Evolutionary conservation across 495 filamentous ascomycete species (phyloP).

Genomic region (Hyaloscypha finlandica): DNA sequence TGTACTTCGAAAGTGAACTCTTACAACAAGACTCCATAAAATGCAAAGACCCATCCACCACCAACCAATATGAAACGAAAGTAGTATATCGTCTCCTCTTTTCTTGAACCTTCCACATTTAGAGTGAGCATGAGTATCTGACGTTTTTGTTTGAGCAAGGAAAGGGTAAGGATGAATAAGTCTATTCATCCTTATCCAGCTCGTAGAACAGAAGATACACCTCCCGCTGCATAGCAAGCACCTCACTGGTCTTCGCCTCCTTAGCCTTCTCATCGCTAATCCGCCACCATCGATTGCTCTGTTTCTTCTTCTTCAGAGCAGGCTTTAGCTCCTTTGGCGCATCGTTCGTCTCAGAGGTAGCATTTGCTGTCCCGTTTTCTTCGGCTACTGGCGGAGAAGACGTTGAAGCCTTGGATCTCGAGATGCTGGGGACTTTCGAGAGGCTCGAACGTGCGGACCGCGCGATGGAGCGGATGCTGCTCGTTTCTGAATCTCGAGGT

Average conservation of each 20-base stretch:
- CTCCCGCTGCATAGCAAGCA: constrained; percentile 90
- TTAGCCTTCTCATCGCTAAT: constrained; percentile 98
- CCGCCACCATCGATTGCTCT: constrained; percentile 88
- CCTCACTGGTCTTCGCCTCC: constrained; percentile 87
- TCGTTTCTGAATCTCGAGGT: constrained; percentile 36
- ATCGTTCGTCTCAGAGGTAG: background rate
- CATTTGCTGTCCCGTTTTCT: background rate
- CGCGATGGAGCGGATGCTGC: constrained; percentile 45
- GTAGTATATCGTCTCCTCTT: background rate
- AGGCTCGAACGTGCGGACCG: constrained; percentile 45
- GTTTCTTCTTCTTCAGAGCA: constrained; percentile 46
- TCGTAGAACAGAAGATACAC: constrained; percentile 98
- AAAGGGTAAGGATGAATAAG: background rate
- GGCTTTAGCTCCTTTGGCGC: background rate
- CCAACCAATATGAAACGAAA: background rate
- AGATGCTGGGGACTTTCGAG: constrained; percentile 38
- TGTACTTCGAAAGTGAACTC: background rate
- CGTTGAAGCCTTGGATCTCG: constrained; percentile 18
- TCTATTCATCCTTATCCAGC: constrained; percentile 45
- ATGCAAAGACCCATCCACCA: background rate
- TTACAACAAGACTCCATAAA: background rate
- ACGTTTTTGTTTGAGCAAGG: background rate
- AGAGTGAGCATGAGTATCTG: background rate
- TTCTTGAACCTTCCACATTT: background rate
- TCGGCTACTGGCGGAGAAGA: constrained; percentile 4